Evolutionary conservation across 2,329 filamentous ascomycete genomes (phyloP).

Genomic region (Tolypocladium sp.): DNA sequence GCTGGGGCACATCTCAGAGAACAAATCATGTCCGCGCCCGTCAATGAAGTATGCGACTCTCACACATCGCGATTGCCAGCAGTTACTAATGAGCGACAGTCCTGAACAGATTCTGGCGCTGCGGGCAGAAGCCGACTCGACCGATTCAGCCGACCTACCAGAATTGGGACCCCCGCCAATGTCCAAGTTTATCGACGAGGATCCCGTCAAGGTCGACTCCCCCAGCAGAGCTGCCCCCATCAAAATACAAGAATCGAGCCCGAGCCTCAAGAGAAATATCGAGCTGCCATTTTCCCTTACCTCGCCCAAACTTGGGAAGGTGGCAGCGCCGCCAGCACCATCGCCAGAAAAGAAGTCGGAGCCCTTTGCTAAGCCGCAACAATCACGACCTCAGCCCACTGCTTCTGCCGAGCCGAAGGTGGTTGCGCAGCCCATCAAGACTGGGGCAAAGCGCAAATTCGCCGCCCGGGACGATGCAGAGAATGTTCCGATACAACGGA

Average conservation of each 20-base stretch:
- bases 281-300: slow-evolving; percentile 20
- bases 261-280: slow-evolving; percentile 16
- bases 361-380: not conserved
- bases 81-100: slow-evolving; percentile 30
- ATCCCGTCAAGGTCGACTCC: slow-evolving; percentile 44
- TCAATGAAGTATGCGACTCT: slow-evolving; percentile 53
- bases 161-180: slow-evolving; percentile 58
- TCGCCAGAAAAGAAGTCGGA: slow-evolving; percentile 19
- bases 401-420: not conserved
- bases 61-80: not conserved
- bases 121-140: slow-evolving; percentile 35
- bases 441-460: slow-evolving; percentile 49
- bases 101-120: slow-evolving; percentile 55
- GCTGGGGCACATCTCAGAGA: slow-evolving; percentile 53
- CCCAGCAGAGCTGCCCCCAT: slow-evolving; percentile 19
- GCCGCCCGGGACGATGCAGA: slow-evolving; percentile 45
- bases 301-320: slow-evolving; percentile 16
- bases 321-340: slow-evolving; percentile 3
- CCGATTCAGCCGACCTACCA: slow-evolving; percentile 47
- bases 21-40: slow-evolving; percentile 56
- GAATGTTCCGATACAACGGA: not conserved
- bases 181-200: slow-evolving; percentile 48
- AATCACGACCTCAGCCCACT: not conserved
- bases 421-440: slow-evolving; percentile 23
- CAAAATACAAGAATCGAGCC: slow-evolving; percentile 9